phyloP scores from a whole-genome alignment of 345 rosid species.

The Moricandia arvensis region DNA sequence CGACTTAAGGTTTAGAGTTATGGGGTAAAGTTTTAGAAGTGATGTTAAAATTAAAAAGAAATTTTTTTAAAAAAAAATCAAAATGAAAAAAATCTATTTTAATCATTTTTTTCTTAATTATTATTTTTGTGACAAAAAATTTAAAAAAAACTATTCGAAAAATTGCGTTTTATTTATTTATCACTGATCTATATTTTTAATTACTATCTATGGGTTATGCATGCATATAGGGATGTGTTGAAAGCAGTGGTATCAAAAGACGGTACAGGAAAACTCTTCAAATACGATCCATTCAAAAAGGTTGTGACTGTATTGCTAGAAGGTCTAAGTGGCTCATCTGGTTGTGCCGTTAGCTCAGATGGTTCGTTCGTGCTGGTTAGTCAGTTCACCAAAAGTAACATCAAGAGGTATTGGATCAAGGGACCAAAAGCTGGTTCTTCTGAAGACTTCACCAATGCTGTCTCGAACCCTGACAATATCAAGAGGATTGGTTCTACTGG shows the following conservation, averaged over 20 bases:
- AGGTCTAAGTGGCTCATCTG: constrained; percentile 10
- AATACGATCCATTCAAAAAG: constrained; percentile 31
- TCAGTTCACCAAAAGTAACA: not conserved
- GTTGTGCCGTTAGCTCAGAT: constrained; percentile 37
- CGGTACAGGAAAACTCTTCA: constrained; percentile 31
- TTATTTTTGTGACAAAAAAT: too few species aligned
- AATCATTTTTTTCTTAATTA: too few species aligned
- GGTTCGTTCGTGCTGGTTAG: constrained; percentile 34
- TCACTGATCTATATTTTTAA: not conserved
- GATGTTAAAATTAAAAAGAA: too few species aligned
- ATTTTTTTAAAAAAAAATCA: too few species aligned
- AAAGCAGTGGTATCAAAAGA: constrained; percentile 34
- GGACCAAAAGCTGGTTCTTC: not conserved
- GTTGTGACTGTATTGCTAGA: not conserved
- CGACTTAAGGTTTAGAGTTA: too few species aligned
- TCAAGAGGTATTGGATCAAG: not conserved
- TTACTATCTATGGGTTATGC: constrained; percentile 17
- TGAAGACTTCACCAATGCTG: not conserved
- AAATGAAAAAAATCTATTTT: too few species aligned
- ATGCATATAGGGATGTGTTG: constrained; percentile 23
- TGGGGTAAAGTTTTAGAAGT: too few species aligned
- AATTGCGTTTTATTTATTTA: not conserved
- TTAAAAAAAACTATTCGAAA: too few species aligned
- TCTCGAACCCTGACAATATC: not conserved
- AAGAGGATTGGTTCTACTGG: not conserved